These are phyloP conservation scores for Barbatosphaeria neglecta DNA, from an alignment of 495 filamentous ascomycete genomes.

Conservation along the genomic window DNA sequence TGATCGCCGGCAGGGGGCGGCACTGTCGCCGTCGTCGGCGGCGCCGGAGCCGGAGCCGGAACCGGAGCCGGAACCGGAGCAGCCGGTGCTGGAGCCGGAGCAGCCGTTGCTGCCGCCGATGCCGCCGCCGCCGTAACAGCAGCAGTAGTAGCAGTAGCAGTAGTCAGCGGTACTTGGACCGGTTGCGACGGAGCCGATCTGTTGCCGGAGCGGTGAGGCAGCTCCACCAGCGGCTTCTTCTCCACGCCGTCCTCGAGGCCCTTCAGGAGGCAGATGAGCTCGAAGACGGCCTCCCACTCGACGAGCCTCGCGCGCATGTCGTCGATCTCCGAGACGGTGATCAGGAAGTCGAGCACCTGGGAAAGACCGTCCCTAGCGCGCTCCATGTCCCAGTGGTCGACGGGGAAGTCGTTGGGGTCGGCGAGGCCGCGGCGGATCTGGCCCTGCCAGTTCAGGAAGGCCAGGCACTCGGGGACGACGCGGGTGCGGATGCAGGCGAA, in stretches of 20 bases:
- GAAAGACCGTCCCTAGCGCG: slow-evolving; percentile 73
- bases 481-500: slow-evolving; percentile 85
- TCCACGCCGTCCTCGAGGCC: slow-evolving; percentile 78
- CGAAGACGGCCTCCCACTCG: slow-evolving; percentile 77
- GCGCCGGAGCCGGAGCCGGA: slow-evolving; percentile 11
- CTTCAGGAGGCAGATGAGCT: slow-evolving; percentile 72
- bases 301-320: slow-evolving; percentile 55
- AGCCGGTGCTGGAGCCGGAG: too few species aligned
- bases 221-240: slow-evolving; percentile 35
- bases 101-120: too few species aligned
- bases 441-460: slow-evolving; percentile 87
- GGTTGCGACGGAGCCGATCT: too few species aligned
- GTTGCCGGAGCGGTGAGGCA: slow-evolving; percentile 7
- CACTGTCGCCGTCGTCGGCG: slow-evolving; percentile 14
- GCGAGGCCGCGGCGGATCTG: slow-evolving; percentile 50
- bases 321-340: slow-evolving; percentile 68
- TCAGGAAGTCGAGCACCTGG: slow-evolving; percentile 87
- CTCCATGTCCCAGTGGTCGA: slow-evolving; percentile 96
- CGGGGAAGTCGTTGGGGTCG: slow-evolving; percentile 66
- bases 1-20: background rate
- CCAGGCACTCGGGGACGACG: slow-evolving; percentile 83
- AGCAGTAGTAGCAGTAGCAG: too few species aligned
- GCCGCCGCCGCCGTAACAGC: too few species aligned
- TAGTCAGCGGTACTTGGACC: too few species aligned
- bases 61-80: too few species aligned